Percentiles rank a stretch among this genome's conserved stretches.
These are phyloP conservation scores for Pisolithus tinctorius DNA, from an alignment of 768 basidiomycete species.

Conservation along the genomic window DNA sequence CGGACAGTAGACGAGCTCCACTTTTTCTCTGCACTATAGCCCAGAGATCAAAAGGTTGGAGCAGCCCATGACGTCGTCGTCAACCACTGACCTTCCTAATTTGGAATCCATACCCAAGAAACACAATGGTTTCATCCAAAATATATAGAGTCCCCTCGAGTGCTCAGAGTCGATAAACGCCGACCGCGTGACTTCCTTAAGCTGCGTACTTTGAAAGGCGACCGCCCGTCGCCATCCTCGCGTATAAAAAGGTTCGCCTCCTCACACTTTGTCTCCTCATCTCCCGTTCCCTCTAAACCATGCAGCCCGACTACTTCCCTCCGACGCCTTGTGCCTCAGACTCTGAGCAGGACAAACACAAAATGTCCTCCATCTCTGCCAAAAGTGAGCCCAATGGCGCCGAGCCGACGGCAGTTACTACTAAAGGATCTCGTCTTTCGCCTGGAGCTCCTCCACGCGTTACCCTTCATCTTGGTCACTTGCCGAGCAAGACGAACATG, in stretches of 20 bases:
- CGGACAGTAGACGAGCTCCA: too few species aligned
- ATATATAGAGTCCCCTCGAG: conserved; percentile 12
- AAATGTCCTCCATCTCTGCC: background rate
- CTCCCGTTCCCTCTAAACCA: background rate
- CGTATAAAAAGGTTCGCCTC: conserved; percentile 8
- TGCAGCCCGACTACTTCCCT: conserved; percentile 27
- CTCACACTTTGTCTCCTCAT: conserved; percentile 7
- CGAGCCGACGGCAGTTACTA: background rate
- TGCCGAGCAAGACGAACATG: conserved; percentile 68
- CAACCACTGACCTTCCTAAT: conserved; percentile 20
- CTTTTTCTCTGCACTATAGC: background rate
- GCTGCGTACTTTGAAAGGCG: conserved; percentile 4
- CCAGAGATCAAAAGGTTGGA: background rate
- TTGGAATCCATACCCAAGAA: conserved; percentile 9
- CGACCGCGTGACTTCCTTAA: background rate
- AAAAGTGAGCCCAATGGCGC: conserved; percentile 6
- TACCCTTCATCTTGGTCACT: conserved; percentile 66
- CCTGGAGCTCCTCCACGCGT: conserved; percentile 47
- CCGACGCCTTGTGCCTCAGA: conserved; percentile 24
- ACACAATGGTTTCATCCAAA: conserved; percentile 13
- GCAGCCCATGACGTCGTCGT: conserved; percentile 21
- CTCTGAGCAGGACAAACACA: conserved; percentile 3
- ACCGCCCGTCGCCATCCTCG: background rate
- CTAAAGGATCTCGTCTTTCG: conserved; percentile 10
- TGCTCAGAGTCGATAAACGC: background rate